Evolutionary conservation across 352 stramenopile species (phyloP).

Genomic region (Phytophthora megakarya): DNA sequence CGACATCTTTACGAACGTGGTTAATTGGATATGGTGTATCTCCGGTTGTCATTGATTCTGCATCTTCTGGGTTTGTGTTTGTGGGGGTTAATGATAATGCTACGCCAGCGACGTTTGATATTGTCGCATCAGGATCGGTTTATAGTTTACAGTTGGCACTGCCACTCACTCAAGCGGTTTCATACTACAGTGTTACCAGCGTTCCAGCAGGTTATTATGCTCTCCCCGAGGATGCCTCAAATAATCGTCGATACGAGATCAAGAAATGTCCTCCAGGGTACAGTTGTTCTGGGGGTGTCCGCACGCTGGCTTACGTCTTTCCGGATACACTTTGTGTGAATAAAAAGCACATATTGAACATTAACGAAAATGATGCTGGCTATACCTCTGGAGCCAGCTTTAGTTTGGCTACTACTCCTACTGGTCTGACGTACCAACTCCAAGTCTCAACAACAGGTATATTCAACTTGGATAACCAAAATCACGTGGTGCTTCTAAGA

Average conservation of each 20-base stretch:
- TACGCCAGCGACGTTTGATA: conserved; percentile 27
- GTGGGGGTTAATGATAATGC: conserved; percentile 29
- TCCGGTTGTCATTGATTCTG: conserved; percentile 17
- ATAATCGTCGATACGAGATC: conserved; percentile 38
- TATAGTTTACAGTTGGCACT: conserved; percentile 27
- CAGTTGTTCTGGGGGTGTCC: conserved; percentile 40
- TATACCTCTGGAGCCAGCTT: conserved; percentile 48
- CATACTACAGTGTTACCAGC: conserved; percentile 34
- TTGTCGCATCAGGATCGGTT: background rate
- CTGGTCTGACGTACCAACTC: conserved; percentile 24
- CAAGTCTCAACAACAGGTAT: background rate
- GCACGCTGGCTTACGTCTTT: conserved; percentile 41
- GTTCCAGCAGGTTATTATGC: conserved; percentile 59
- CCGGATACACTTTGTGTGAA: conserved; percentile 38
- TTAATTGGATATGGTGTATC: conserved; percentile 20
- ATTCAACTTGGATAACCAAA: conserved; percentile 25
- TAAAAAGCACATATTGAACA: conserved; percentile 39
- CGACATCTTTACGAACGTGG: conserved; percentile 20
- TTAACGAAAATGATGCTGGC: conserved; percentile 37
- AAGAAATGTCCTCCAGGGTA: conserved; percentile 49
- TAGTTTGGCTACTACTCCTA: conserved; percentile 28
- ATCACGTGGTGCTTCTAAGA: conserved; percentile 21
- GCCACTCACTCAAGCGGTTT: conserved; percentile 34
- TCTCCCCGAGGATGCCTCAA: conserved; percentile 40
- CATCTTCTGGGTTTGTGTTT: conserved; percentile 35